Conservation (phyloP, 2,329 filamentous ascomycete genomes). For the Tolypocladium ovalisporum region DNA sequence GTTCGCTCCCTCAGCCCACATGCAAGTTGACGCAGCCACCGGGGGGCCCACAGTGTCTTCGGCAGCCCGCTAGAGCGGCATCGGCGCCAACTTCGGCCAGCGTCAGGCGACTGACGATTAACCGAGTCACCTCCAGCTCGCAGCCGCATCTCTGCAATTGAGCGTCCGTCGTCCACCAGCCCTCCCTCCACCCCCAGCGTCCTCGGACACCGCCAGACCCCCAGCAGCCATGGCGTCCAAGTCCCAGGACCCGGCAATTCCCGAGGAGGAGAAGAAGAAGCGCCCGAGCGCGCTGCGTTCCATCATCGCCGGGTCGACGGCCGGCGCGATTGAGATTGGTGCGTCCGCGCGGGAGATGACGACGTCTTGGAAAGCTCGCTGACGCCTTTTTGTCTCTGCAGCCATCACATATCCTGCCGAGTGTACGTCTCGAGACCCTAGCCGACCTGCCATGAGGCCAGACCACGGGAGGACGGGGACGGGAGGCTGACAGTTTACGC, state of each 20-base stretch:
- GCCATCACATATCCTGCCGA: slow-evolving; percentile 91
- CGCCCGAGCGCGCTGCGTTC: slow-evolving; percentile 74
- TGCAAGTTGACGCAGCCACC: neutral
- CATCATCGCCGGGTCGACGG: slow-evolving; percentile 84
- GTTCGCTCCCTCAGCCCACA: neutral
- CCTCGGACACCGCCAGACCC: neutral
- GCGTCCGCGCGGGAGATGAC: slow-evolving; percentile 13
- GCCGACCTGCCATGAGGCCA: neutral
- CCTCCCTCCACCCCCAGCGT: neutral
- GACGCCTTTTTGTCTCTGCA: slow-evolving; percentile 11
- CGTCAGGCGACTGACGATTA: neutral
- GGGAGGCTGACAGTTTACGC: slow-evolving; percentile 4
- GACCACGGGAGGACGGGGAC: slow-evolving; percentile 2
- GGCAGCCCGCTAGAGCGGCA: neutral
- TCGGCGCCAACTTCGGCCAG: neutral
- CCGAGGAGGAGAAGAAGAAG: slow-evolving; percentile 27
- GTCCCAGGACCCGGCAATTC: slow-evolving; percentile 10
- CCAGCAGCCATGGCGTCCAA: slow-evolving; percentile 16
- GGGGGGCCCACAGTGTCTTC: neutral
- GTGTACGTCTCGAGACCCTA: slow-evolving; percentile 44
- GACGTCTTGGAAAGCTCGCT: slow-evolving; percentile 12
- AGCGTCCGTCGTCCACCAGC: neutral
- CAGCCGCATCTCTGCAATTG: neutral
- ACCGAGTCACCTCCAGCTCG: neutral
- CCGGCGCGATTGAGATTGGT: slow-evolving; percentile 91